Evolutionary conservation across 306 rosid genomes (phyloP).

Genomic region (Morella rubra): DNA sequence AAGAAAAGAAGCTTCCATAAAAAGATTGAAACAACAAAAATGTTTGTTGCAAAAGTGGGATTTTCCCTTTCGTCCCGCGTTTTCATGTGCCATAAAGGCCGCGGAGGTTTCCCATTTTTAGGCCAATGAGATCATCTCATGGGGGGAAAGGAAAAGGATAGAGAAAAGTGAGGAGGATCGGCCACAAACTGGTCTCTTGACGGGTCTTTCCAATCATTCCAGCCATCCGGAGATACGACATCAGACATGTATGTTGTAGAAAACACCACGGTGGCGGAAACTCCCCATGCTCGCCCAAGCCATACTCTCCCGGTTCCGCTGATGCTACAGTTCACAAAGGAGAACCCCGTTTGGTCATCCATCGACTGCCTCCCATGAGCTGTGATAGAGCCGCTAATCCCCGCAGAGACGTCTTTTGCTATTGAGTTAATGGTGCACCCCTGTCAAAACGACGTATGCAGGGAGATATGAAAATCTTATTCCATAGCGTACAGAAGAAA

Average conservation of each 20-base stretch:
- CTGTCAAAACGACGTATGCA: constrained; percentile 21
- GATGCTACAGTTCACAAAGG: constrained; percentile 75
- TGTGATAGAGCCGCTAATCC: constrained; percentile 66
- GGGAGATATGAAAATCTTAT: neutral
- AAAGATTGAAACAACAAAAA: too few species aligned
- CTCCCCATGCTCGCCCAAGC: constrained; percentile 92
- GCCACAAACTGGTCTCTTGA: constrained; percentile 59
- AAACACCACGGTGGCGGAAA: constrained; percentile 61
- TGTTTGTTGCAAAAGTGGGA: too few species aligned
- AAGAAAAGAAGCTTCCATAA: too few species aligned
- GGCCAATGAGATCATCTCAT: too few species aligned
- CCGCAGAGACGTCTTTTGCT: constrained; percentile 42
- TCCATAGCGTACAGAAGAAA: neutral
- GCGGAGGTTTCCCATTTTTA: too few species aligned
- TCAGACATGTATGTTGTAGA: constrained; percentile 63
- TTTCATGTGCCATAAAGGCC: too few species aligned
- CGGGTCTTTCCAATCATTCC: constrained; percentile 77
- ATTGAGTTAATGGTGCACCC: constrained; percentile 56
- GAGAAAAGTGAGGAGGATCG: neutral
- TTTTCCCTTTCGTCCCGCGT: too few species aligned
- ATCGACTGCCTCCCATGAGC: constrained; percentile 62
- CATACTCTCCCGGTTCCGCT: constrained; percentile 71
- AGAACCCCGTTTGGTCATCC: constrained; percentile 60
- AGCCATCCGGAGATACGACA: constrained; percentile 58
- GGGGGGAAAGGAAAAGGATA: neutral